phyloP scores from a whole-genome alignment of 169 alveolate species.

The Eimeria falciformis region DNA sequence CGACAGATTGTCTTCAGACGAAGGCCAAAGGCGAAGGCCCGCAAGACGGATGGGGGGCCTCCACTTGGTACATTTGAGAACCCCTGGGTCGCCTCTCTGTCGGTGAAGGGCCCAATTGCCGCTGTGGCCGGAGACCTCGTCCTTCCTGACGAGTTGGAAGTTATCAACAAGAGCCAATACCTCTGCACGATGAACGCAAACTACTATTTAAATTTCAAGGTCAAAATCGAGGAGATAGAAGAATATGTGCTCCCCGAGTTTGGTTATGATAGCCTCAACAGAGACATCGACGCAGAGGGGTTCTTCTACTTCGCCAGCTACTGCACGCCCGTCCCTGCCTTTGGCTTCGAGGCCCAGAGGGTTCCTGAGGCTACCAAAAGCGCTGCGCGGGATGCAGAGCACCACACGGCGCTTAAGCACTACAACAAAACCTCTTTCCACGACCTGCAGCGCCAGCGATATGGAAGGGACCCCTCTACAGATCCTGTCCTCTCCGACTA shows the following conservation, averaged over 20 bases:
- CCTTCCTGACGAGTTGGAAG: conserved; percentile 83
- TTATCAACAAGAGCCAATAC: conserved; percentile 89
- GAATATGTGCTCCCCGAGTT: conserved; percentile 87
- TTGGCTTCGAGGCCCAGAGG: conserved; percentile 89
- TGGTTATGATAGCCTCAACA: conserved; percentile 88
- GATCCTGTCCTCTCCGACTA: background rate
- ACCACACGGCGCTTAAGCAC: background rate
- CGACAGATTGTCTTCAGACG: conserved; percentile 42
- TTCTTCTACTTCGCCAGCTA: conserved; percentile 88
- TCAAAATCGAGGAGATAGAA: conserved; percentile 86
- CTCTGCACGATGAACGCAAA: conserved; percentile 87
- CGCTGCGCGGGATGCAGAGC: background rate
- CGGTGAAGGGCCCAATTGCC: conserved; percentile 90
- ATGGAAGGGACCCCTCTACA: background rate
- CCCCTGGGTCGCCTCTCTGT: conserved; percentile 83
- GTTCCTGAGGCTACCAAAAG: conserved; percentile 80
- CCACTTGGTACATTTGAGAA: conserved; percentile 60
- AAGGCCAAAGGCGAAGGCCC: too few relatives aligned
- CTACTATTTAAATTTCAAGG: conserved; percentile 87
- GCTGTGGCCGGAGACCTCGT: conserved; percentile 92
- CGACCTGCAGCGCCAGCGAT: background rate
- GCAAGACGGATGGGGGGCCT: background rate
- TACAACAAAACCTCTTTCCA: background rate
- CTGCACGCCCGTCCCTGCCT: conserved; percentile 87
- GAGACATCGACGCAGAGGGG: conserved; percentile 89